Percentiles rank a stretch among this genome's conserved stretches.
These are phyloP conservation scores for Vanrija humicola DNA, from an alignment of 1,284 basidiomycete genomes.

Conservation along the genomic window DNA sequence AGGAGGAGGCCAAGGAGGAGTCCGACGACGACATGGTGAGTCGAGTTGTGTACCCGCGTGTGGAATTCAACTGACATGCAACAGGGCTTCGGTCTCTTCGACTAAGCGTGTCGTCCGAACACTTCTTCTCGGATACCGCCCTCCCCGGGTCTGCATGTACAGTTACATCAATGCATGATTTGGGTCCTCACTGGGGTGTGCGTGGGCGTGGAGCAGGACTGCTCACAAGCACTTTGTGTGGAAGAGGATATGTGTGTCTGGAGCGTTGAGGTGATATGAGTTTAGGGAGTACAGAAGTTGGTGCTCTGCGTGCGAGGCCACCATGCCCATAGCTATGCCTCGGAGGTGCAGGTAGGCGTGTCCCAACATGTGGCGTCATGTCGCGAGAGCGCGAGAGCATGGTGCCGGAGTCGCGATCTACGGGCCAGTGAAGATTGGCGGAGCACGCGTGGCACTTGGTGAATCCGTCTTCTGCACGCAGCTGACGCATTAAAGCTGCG, in stretches of 20 bases:
- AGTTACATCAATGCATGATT: neutral
- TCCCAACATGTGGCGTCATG: too few relatives aligned
- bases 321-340: too few relatives aligned
- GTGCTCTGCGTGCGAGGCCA: too few relatives aligned
- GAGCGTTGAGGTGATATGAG: too few relatives aligned
- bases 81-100: conserved; percentile 77
- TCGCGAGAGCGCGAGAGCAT: too few relatives aligned
- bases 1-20: conserved; percentile 71
- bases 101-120: conserved; percentile 53
- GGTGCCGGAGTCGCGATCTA: too few relatives aligned
- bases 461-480: too few relatives aligned
- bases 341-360: too few relatives aligned
- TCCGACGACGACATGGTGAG: conserved; percentile 89
- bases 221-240: neutral
- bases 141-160: neutral
- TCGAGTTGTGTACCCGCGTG: conserved; percentile 10
- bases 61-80: neutral
- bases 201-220: neutral
- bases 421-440: too few relatives aligned
- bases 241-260: neutral
- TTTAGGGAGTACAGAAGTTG: too few relatives aligned
- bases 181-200: neutral
- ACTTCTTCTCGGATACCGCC: neutral
- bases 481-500: too few relatives aligned
- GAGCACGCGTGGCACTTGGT: too few relatives aligned